Conservation (phyloP, 2,329 filamentous ascomycete genomes). For the Ceratocystis smalleyi region DNA sequence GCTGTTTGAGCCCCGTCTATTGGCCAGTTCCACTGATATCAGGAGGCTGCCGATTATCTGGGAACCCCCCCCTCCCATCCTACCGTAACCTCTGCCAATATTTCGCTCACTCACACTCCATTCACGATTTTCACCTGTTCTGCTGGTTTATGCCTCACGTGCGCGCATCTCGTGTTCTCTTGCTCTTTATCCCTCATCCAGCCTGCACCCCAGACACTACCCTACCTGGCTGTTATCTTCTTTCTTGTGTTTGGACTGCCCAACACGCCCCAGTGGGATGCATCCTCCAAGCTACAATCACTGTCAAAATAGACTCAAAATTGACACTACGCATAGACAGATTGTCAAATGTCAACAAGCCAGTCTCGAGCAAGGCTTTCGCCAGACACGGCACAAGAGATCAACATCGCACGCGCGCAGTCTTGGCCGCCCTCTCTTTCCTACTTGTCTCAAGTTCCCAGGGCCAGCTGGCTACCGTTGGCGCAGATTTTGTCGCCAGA, state of each 20-base stretch:
- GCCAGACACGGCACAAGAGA: neutral
- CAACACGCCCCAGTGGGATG: neutral
- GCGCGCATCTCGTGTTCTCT: neutral
- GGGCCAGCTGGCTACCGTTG: neutral
- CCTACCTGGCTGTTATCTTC: neutral
- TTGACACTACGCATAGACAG: neutral
- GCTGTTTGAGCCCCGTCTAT: neutral
- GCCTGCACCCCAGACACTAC: neutral
- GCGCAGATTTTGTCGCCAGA: neutral
- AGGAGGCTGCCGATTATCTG: too few species aligned
- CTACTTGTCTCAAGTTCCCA: neutral
- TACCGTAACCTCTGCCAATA: neutral
- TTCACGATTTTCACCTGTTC: neutral
- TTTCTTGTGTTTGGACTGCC: neutral
- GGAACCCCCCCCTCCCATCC: too few species aligned
- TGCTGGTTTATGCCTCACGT: neutral
- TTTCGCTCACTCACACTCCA: neutral
- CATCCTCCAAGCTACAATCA: neutral
- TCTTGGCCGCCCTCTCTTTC: neutral
- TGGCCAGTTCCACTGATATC: neutral
- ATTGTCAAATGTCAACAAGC: neutral
- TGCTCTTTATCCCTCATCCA: neutral
- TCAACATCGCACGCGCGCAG: neutral
- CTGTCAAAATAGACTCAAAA: slow-evolving; percentile 1
- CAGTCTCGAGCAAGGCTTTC: neutral